Base-by-base conservation (phyloP, 1,284 basidiomycete species). In the Melampsora americana region DNA sequence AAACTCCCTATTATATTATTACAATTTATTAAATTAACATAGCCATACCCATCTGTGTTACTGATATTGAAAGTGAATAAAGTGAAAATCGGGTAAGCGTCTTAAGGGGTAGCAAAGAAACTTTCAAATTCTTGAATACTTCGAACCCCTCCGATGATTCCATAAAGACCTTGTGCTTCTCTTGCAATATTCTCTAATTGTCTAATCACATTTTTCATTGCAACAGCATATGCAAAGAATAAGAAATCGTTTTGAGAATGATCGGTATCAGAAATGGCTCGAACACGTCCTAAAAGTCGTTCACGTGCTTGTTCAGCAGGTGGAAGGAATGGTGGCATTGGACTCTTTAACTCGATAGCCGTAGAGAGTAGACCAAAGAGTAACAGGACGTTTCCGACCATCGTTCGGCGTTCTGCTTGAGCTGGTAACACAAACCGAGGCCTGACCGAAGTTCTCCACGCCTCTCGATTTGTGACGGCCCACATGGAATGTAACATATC, bases 291-390 rank as follows among this genome's bases (percentile, higher is more conserved):
- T 23, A 74, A 67, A n/a, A 66, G 44, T 20, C 89, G 87, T 77
- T 89, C 86, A 71, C 95, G 87, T 0, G 92, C 88, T 78, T 89
- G 86, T 80, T 93, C 92, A 0, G 92, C 95, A 0, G 94, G 94
- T 1, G 95, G 95, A 0, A 99, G 87, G 83, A 95, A 97, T 0
- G 95, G 93, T 0, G 95, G 93, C 35, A 99, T 85, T 0, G 95
- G 95, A 3, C 91, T 89, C 80, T 97, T 95, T 39, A 95, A 86
- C 35, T 90, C 86, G 82, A 97, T 93, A 0, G 92, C 91, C 0
- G 92, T 89, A 0, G 92, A 90, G 6, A 99, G 86, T 0, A 89
- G 89, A 39, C 93, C 93, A 83, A 97, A 92, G 83, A 90, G 94
- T 14, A 98, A 87, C 74, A 98, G 90, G 75, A 97, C 90, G 82